Conservation (phyloP, 2,329 filamentous ascomycete species). For the Fusarium sp. region DNA sequence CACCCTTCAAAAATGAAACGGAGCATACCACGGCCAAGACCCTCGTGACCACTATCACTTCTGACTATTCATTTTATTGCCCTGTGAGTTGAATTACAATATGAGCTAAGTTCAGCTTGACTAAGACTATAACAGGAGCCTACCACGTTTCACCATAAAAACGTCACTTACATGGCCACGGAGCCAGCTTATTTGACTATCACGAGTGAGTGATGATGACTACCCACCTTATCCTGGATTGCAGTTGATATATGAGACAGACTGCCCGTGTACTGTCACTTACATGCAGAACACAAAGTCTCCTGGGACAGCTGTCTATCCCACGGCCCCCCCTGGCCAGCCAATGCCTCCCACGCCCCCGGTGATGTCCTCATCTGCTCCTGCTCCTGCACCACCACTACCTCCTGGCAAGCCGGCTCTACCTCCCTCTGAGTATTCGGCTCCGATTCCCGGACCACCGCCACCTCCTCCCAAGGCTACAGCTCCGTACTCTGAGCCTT, state of each 20-base stretch:
- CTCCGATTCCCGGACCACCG: background rate
- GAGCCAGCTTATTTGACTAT: constrained; percentile 55
- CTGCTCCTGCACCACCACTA: background rate
- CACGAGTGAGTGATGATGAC: constrained; percentile 49
- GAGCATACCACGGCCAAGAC: constrained; percentile 32
- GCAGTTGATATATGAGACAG: constrained; percentile 46
- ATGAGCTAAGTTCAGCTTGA: background rate
- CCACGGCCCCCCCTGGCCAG: background rate
- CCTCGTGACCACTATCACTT: constrained; percentile 49
- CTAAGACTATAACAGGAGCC: constrained; percentile 31
- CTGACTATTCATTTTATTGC: constrained; percentile 55
- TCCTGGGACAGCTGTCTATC: background rate
- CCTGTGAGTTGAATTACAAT: constrained; percentile 48
- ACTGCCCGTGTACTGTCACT: constrained; percentile 59
- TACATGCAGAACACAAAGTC: constrained; percentile 24
- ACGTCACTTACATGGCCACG: constrained; percentile 57
- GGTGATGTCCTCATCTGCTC: background rate
- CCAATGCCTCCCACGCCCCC: background rate
- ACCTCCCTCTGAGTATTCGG: constrained; percentile 1
- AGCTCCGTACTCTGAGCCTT: background rate
- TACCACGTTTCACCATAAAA: constrained; percentile 51
- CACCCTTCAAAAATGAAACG: background rate
- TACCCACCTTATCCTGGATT: background rate
- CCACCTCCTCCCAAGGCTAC: background rate
- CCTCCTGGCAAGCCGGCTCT: background rate